Evolutionary conservation across 768 basidiomycete genomes (phyloP).

Genomic region (Panellus pusillus): DNA sequence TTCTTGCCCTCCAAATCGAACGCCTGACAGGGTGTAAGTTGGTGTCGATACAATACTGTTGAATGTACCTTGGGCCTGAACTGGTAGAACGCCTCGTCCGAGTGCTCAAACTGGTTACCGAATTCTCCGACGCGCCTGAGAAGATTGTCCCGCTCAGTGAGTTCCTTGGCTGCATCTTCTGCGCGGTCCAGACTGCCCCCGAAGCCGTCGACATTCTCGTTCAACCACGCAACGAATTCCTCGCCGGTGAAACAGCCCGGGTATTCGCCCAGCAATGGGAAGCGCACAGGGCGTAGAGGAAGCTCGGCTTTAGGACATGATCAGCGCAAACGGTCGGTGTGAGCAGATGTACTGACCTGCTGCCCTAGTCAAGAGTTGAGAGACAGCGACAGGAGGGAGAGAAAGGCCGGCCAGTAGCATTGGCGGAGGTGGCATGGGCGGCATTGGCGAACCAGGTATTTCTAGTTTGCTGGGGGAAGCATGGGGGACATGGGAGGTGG

Average conservation of each 20-base stretch:
- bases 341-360: conserved; percentile 29
- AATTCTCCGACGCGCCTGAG: conserved; percentile 78
- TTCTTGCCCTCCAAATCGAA: conserved; percentile 54
- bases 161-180: conserved; percentile 66
- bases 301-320: conserved; percentile 43
- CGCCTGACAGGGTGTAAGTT: conserved; percentile 41
- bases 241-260: conserved; percentile 86
- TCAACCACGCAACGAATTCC: conserved; percentile 85
- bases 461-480: conserved; percentile 48
- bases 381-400: conserved; percentile 62
- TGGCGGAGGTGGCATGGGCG: conserved; percentile 46
- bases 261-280: conserved; percentile 83
- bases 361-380: conserved; percentile 69
- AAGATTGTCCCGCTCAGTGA: conserved; percentile 61
- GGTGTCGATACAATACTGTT: background rate
- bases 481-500: conserved; percentile 68
- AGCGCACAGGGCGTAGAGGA: conserved; percentile 67
- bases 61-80: conserved; percentile 71
- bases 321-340: background rate
- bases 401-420: conserved; percentile 78
- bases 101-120: conserved; percentile 77
- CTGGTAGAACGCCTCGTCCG: conserved; percentile 81
- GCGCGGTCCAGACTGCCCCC: conserved; percentile 77
- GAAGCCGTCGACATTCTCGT: conserved; percentile 74
- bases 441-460: conserved; percentile 32